Conservation (phyloP, 2,329 filamentous ascomycete genomes). For the Scedosporium apiospermum region DNA sequence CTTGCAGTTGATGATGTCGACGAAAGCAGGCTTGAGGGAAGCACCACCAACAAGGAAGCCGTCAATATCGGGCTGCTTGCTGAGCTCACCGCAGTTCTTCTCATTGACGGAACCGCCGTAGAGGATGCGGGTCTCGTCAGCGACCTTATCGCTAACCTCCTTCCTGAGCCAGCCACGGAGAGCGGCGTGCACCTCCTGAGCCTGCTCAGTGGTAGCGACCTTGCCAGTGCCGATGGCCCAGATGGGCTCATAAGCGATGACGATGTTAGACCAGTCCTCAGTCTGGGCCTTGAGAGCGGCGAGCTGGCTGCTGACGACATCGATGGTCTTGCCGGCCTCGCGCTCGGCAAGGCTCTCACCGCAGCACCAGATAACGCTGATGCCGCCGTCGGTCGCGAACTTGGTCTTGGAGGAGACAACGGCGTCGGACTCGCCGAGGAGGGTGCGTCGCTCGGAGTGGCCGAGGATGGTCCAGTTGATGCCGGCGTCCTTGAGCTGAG, state of each 20-base stretch:
- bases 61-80: slow-evolving; percentile 90
- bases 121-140: slow-evolving; percentile 84
- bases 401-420: slow-evolving; percentile 92
- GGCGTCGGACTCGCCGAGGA: slow-evolving; percentile 77
- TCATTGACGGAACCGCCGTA: slow-evolving; percentile 95
- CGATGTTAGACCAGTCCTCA: slow-evolving; percentile 85
- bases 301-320: slow-evolving; percentile 78
- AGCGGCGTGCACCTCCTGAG: slow-evolving; percentile 85
- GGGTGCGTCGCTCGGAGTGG: slow-evolving; percentile 88
- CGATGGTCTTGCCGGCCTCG: slow-evolving; percentile 75
- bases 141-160: slow-evolving; percentile 63
- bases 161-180: slow-evolving; percentile 83
- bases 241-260: slow-evolving; percentile 98
- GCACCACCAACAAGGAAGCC: slow-evolving; percentile 96
- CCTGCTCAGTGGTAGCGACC: slow-evolving; percentile 80
- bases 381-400: slow-evolving; percentile 74
- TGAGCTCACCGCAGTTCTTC: slow-evolving; percentile 94
- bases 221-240: slow-evolving; percentile 94
- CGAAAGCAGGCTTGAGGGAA: slow-evolving; percentile 86
- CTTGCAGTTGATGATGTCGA: slow-evolving; percentile 52
- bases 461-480: slow-evolving; percentile 88
- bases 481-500: slow-evolving; percentile 80
- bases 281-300: slow-evolving; percentile 68
- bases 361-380: slow-evolving; percentile 93
- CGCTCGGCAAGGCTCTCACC: slow-evolving; percentile 92